These are phyloP conservation scores for Ilyonectria mors-panacis DNA, from an alignment of 2,329 filamentous ascomycete genomes.

Conservation along the genomic window DNA sequence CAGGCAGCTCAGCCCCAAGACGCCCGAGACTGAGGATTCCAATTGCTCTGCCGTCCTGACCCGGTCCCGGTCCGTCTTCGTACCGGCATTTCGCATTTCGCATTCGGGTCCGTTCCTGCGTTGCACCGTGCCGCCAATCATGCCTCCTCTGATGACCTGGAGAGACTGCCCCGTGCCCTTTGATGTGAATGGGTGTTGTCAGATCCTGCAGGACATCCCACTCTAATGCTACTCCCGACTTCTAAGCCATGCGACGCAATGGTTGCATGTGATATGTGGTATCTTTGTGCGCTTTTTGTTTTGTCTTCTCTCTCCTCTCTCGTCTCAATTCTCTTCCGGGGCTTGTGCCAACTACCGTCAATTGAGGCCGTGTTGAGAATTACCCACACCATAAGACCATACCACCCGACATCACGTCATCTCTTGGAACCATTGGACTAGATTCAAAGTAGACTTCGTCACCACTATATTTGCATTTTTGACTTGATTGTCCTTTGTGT, in stretches of 20 bases:
- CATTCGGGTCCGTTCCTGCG: slow-evolving; percentile 31
- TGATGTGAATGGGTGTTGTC: slow-evolving; percentile 6
- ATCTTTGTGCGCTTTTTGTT: neutral
- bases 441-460: neutral
- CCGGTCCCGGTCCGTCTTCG: slow-evolving; percentile 26
- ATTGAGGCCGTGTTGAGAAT: neutral
- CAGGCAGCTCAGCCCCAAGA: neutral
- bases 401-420: neutral
- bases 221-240: neutral
- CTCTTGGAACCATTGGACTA: neutral
- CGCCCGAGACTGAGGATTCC: neutral
- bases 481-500: neutral
- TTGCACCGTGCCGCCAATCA: slow-evolving; percentile 13
- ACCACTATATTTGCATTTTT: neutral
- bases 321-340: neutral
- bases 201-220: slow-evolving; percentile 26
- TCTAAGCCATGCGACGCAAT: neutral
- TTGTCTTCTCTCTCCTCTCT: slow-evolving; percentile 8
- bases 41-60: slow-evolving; percentile 2
- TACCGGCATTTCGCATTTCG: slow-evolving; percentile 26
- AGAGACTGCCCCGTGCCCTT: neutral
- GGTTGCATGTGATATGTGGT: slow-evolving; percentile 21
- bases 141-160: slow-evolving; percentile 7
- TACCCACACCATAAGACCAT: neutral
- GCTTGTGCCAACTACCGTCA: neutral